Conservation (phyloP, 2,329 filamentous ascomycete genomes). For the Beauveria australis region DNA sequence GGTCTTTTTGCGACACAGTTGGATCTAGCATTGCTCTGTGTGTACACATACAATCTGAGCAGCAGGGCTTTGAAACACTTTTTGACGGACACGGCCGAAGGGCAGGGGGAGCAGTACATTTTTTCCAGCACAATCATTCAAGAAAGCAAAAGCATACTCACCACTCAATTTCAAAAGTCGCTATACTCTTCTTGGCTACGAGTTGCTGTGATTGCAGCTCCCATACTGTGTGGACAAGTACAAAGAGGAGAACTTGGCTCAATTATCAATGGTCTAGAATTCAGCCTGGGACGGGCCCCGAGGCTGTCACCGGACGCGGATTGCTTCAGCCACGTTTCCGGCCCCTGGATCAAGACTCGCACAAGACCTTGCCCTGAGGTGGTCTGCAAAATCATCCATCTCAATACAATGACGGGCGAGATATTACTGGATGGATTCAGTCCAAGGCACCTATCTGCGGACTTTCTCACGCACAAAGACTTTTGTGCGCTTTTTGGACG, state of each 20-base stretch:
- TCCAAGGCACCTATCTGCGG: not conserved
- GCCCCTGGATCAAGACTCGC: not conserved
- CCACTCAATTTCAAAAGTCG: not conserved
- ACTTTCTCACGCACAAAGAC: not conserved
- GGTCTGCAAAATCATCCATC: constrained; percentile 8
- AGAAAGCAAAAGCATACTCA: not conserved
- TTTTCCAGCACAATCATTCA: not conserved
- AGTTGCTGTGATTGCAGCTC: not conserved
- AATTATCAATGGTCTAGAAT: fast-evolving
- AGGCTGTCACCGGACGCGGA: not conserved
- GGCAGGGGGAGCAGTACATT: not conserved
- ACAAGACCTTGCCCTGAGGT: fast-evolving
- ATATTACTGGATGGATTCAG: not conserved
- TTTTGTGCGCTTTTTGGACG: not conserved
- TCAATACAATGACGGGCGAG: not conserved
- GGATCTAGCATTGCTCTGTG: not conserved
- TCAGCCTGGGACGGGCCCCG: not conserved
- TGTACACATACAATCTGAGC: not conserved
- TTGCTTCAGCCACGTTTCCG: not conserved
- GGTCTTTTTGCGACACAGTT: not conserved
- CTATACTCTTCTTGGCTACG: not conserved
- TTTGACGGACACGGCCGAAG: fast-evolving
- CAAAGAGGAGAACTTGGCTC: not conserved
- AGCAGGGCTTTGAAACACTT: not conserved
- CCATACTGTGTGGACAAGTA: not conserved